A percentile compares a stretch with the other conserved stretches of the same genome.
Conservation (phyloP, 768 basidiomycete species). For the Tulasnella sp. region DNA sequence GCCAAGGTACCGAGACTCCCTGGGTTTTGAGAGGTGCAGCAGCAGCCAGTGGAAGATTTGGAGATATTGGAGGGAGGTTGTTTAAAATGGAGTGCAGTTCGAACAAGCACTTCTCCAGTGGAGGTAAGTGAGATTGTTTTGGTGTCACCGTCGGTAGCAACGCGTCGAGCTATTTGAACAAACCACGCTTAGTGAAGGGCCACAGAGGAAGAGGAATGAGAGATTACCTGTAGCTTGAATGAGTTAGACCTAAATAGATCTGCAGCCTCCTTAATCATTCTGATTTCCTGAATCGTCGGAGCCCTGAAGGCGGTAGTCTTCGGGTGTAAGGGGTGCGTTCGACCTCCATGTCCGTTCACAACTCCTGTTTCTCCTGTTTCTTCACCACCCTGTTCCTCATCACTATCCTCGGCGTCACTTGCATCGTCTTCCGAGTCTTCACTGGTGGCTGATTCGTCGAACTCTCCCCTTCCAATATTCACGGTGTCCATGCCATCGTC, state of each 20-base stretch:
- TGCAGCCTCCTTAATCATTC: conserved; percentile 70
- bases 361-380: conserved; percentile 35
- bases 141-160: conserved; percentile 76
- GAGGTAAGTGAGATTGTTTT: conserved; percentile 58
- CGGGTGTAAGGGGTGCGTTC: conserved; percentile 32
- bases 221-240: conserved; percentile 78
- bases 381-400: conserved; percentile 35
- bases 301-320: conserved; percentile 41
- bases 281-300: conserved; percentile 57
- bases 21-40: conserved; percentile 42
- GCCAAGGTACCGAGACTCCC: conserved; percentile 65
- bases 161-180: conserved; percentile 48
- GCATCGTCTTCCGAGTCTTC: conserved; percentile 35
- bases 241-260: conserved; percentile 76
- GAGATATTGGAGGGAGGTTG: conserved; percentile 58
- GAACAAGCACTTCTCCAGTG: conserved; percentile 70
- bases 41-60: conserved; percentile 70
- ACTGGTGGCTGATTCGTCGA: conserved; percentile 10
- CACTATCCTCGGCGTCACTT: conserved; percentile 35
- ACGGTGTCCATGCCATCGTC: conserved; percentile 23
- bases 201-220: background rate
- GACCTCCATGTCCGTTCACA: background rate
- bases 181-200: conserved; percentile 21
- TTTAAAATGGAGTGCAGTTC: conserved; percentile 67
- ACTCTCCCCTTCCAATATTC: background rate